Percentiles rank a stretch among this genome's conserved stretches.
These are phyloP conservation scores for Solanum piurae DNA, from an alignment of 257 asterid species.

Conservation along the genomic window DNA sequence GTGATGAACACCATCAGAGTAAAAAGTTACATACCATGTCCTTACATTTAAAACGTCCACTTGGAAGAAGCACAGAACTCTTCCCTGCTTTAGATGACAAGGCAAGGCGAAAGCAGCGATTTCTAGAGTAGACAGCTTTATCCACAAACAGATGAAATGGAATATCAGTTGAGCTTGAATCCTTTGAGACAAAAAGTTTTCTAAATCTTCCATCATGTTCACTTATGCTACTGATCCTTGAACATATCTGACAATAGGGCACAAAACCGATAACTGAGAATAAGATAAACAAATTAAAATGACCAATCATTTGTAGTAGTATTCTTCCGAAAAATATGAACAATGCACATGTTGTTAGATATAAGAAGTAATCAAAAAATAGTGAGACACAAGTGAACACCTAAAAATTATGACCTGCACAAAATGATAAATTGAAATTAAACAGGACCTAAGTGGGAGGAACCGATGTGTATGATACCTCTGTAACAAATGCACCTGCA, in stretches of 20 bases:
- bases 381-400: not conserved
- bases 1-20: not conserved
- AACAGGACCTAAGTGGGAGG: not conserved
- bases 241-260: constrained; percentile 51
- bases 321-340: not conserved
- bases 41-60: constrained; percentile 85
- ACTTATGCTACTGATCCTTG: constrained; percentile 51
- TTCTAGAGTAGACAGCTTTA: constrained; percentile 90
- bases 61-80: constrained; percentile 66
- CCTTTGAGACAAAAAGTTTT: constrained; percentile 60
- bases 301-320: not conserved
- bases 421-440: not conserved
- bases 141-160: constrained; percentile 62
- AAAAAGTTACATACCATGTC: constrained; percentile 51
- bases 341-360: not conserved
- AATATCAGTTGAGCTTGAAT: constrained; percentile 36
- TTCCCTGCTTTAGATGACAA: constrained; percentile 96
- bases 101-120: constrained; percentile 89
- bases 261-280: not conserved
- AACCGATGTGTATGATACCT: constrained; percentile 39
- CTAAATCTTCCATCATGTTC: constrained; percentile 45
- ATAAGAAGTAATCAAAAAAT: not conserved
- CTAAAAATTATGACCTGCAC: not conserved
- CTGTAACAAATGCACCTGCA: constrained; percentile 85
- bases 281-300: not conserved